Base-by-base conservation (phyloP, 2,329 filamentous ascomycete species). In the Phaeophleospora eucalypticola region DNA sequence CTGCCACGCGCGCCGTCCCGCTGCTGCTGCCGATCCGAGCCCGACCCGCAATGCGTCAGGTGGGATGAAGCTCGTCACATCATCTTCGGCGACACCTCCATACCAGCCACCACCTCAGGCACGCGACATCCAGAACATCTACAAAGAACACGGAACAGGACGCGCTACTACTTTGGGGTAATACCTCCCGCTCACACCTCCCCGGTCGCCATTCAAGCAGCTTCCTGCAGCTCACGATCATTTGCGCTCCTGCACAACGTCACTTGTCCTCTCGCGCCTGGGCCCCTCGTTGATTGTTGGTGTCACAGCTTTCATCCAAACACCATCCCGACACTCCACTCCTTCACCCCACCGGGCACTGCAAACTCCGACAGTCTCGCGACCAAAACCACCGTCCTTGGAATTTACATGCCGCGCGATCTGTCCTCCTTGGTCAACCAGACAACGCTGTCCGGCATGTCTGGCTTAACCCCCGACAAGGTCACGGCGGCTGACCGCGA, bases 381-480 rank as follows among this genome's bases (percentile, higher is more conserved):
- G 7, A 29, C 24, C 24, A 29, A 29, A 7, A 29, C 12, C 24
- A 6, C 12, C 7, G 24, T 29, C 24, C 24, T 7, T 7, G 24
- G 24, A 6, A 29, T 29, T 19, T 20, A 41, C 19, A 74, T 74
- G 70, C 71, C 71, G 38, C 66, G 69, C 52, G 69, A 73, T 54
- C 61, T 73, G 15, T 54, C 47, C 21, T 35, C 49, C n/a, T 36
- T 56, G 34, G 51, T 48, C 14, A 51, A 67, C 41, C 62, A 67
- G 64, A 68, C 65, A 33, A 53, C 47, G 19, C 49, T 54, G 36
- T 37, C 41, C 18, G 46, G 41, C 41, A 54, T 71, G 66, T 58
- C 68, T 18, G 57, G 65, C 21, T 60, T 72, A 29, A 12, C 24
- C 24, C 24, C 24, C 24, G 7, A 29, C 6, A 29, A 6, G 12